Evolutionary conservation across 2,329 filamentous ascomycete species (phyloP), one percentile per base, ranked within the genome.

Genomic region (Nakataea oryzae): DNA sequence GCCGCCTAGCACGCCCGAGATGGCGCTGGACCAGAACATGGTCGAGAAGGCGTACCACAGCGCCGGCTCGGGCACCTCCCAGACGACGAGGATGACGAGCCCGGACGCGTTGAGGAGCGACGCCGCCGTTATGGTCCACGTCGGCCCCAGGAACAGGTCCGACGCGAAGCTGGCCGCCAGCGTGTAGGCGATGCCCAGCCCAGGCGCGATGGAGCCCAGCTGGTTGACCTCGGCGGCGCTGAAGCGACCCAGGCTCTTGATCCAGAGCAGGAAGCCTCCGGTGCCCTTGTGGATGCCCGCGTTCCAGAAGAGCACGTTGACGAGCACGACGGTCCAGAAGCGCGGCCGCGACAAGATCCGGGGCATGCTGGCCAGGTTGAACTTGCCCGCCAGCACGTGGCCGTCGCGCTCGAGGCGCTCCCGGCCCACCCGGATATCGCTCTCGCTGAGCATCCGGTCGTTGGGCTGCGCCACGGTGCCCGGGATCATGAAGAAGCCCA

Each of bases 401-500:
- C 64, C 63, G 32, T 62, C 54, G 59, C 61, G 59, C 4, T 61
- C 60, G 60, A 72, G 67, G 63, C 74, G 69, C 3, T 70, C 69
- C 56, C 69, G 69, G 0, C 72, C 73, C n/a, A 75, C 62, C 12
- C 62, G 57, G 21, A 72, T 69, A 56, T 77, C 72, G 1, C 63
- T 62, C 12, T 70, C 68, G 0, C 65, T 71, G 9, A 76, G 57
- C 61, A 71, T 73, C 58, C 72, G 73, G 1, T 70, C 68, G 26
- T 68, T 70, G 0, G 72, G 72, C 3, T 69, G 74, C 26, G 71
- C 70, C 0, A 74, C 74, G 7, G 75, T 69, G 0, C 74, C 74
- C 0, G 74, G 74, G 60, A 66, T 67, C 1, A 81, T 74, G 9
- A 81, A 64, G 62, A 74, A 82, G 0, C 80, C 80, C 3, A 78